Percentiles rank a stretch among this genome's conserved stretches.
Conservation (phyloP, 352 stramenopile genomes). For the Globisporangium alternatum region DNA sequence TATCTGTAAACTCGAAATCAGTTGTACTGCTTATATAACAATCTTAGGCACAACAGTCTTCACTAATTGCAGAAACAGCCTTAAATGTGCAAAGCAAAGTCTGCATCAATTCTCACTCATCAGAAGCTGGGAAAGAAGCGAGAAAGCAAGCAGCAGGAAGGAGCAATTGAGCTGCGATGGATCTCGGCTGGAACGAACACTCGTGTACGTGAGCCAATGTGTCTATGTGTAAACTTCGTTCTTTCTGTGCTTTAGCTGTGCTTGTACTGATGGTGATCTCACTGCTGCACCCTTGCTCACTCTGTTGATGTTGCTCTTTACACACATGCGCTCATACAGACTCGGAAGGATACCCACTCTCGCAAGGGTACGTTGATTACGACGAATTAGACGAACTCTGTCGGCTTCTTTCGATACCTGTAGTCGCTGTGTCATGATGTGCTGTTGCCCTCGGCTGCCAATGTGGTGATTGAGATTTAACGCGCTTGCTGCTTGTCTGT, state of each 20-base stretch:
- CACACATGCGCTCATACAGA: slow-evolving; percentile 10
- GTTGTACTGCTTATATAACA: no score
- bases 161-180: slow-evolving; percentile 28
- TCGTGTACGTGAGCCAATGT: slow-evolving; percentile 51
- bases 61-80: neutral
- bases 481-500: slow-evolving; percentile 4
- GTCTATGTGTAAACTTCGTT: neutral
- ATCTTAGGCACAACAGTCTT: no score
- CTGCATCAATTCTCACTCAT: neutral
- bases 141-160: neutral
- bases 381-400: no score
- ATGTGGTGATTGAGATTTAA: neutral
- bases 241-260: neutral
- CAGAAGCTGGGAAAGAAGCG: neutral
- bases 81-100: neutral
- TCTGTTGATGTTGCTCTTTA: slow-evolving; percentile 7
- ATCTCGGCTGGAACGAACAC: slow-evolving; percentile 67
- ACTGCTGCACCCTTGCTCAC: neutral
- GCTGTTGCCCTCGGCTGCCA: neutral
- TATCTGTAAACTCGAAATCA: no score
- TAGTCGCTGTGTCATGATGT: neutral
- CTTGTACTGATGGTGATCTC: slow-evolving; percentile 1
- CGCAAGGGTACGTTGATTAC: slow-evolving; percentile 24
- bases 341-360: slow-evolving; percentile 33
- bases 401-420: no score